phyloP scores from a whole-genome alignment of 129 eudicot species.

The Glebionis coronaria region DNA sequence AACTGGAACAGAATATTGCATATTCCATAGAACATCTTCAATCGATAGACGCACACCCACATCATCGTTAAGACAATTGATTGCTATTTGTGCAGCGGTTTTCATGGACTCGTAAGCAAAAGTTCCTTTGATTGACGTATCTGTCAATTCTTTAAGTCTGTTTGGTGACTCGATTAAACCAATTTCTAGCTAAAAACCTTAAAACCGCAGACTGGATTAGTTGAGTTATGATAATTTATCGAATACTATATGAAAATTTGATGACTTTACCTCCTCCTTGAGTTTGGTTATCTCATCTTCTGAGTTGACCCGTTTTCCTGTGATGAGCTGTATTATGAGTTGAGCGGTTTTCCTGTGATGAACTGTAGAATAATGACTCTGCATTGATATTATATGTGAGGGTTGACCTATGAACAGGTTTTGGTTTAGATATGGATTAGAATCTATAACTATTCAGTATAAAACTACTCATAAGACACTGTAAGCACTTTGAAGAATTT shows the following conservation, averaged over 20 bases:
- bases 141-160: slow-evolving; percentile 48
- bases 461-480: no score
- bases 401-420: slow-evolving; percentile 1
- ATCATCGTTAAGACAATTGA: no score
- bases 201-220: slow-evolving; percentile 12
- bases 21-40: slow-evolving; percentile 69
- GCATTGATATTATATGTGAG: slow-evolving; percentile 25
- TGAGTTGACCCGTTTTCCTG: slow-evolving; percentile 65
- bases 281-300: slow-evolving; percentile 56
- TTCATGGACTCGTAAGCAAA: slow-evolving; percentile 39
- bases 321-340: slow-evolving; percentile 71
- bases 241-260: slow-evolving; percentile 6
- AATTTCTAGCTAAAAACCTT: slow-evolving; percentile 64
- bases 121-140: slow-evolving; percentile 66
- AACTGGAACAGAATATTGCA: slow-evolving; percentile 93
- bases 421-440: neutral
- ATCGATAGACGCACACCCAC: no score
- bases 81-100: no score
- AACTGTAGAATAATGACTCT: no score
- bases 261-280: slow-evolving; percentile 53
- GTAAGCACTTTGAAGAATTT: neutral
- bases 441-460: neutral
- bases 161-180: slow-evolving; percentile 73
- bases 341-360: no score
- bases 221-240: neutral